A percentile compares a stretch with the other conserved stretches of the same genome.
Evolutionary conservation across 257 asterid genomes (phyloP).

Genomic region (Leonotis leonurus): DNA sequence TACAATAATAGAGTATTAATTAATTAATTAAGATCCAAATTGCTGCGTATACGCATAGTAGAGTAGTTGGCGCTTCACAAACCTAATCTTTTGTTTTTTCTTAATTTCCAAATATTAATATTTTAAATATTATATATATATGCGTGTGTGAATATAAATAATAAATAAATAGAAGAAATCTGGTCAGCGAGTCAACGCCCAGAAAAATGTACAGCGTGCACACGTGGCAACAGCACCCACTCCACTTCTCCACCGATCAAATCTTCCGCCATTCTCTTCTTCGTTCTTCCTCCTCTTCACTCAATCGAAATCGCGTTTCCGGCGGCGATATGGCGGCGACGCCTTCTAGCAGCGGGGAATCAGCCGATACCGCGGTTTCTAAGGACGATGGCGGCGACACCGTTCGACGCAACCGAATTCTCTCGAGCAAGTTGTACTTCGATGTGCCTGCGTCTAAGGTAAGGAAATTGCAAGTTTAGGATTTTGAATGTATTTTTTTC

Average conservation of each 20-base stretch:
- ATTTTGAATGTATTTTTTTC: background rate
- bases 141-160: background rate
- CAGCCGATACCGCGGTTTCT: conserved; percentile 16
- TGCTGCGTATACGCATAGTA: no score
- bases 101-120: no score
- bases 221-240: conserved; percentile 27
- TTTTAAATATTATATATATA: no score
- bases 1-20: no score
- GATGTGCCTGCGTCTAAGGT: conserved; percentile 72
- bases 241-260: conserved; percentile 20
- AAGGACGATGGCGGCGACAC: conserved; percentile 35
- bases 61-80: no score
- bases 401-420: conserved; percentile 51
- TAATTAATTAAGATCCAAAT: no score
- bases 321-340: conserved; percentile 25
- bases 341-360: conserved; percentile 22
- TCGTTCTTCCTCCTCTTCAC: conserved; percentile 25
- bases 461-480: background rate
- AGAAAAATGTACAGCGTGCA: background rate
- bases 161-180: background rate
- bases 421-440: conserved; percentile 79
- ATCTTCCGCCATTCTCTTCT: conserved; percentile 7
- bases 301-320: conserved; percentile 11
- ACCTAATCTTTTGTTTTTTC: no score
- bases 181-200: conserved; percentile 16